Percentiles rank a stretch among this genome's conserved stretches.
phyloP scores from a whole-genome alignment of 441 rosid genomes.

The Syzygium syzygioides region DNA sequence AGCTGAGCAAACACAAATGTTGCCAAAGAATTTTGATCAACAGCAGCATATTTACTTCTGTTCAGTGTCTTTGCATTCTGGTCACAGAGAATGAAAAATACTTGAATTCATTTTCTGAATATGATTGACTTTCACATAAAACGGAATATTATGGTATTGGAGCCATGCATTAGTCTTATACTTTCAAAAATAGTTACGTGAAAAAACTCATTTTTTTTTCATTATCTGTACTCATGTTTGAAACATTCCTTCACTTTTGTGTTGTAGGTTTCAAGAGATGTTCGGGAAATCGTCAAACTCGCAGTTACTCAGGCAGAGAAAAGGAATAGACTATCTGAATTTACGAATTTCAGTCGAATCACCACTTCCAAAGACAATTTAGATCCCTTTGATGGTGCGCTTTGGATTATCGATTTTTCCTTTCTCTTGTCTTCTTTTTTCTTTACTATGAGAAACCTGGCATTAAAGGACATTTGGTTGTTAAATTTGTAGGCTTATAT shows the following conservation, averaged over 20 bases:
- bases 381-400: conserved; percentile 79
- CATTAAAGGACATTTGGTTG: conserved; percentile 4
- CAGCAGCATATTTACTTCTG: neutral
- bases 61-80: neutral
- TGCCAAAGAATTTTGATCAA: neutral
- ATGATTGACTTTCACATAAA: neutral
- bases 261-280: conserved; percentile 66
- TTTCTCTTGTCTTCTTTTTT: neutral
- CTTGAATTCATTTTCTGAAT: neutral
- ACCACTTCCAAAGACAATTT: conserved; percentile 43
- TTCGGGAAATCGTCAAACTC: conserved; percentile 80
- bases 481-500: conserved; percentile 60
- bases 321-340: conserved; percentile 53
- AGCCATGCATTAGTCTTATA: neutral
- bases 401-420: neutral
- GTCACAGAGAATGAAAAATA: neutral
- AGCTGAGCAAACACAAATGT: neutral
- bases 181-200: neutral
- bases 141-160: neutral
- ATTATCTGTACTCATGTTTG: neutral
- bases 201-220: neutral
- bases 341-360: conserved; percentile 66
- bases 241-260: neutral
- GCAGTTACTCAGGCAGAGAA: conserved; percentile 75
- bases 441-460: neutral